Evolutionary conservation across 345 rosid genomes (phyloP), one percentile per base, ranked within the genome.

Genomic region (Dovyalis caffra): DNA sequence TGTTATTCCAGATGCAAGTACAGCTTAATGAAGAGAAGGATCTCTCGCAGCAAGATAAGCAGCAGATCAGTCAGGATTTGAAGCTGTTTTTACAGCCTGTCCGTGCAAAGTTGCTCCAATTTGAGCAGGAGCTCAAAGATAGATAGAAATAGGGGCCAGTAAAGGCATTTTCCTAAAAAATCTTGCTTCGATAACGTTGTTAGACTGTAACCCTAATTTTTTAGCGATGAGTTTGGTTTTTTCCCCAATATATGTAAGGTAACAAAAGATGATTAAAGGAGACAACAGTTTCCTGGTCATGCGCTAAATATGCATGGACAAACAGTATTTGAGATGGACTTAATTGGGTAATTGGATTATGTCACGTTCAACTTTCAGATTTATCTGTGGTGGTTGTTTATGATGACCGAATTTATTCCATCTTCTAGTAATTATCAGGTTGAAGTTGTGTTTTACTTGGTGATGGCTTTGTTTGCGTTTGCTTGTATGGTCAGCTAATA

Each of bases 81-180:
- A 88, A 88, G 84, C 85, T 74, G 58, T 89, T 94, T 79, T 43
- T 89, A 86, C 81, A 83, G 85, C 94, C 98, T 32, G 81, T 91
- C 58, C 90, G 94, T 11, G 86, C 88, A 80, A 94, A 86, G 81
- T 80, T 91, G 83, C 72, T 76, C 51, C 89, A 85, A 78, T 94
- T 94, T 29, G 98, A 94, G 85, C 88, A 87, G 78, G 98, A 94
- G 75, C 91, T 94, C 57, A 91, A 86, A 82, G 97, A 87, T 62
- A 78, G 91, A 76, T 89, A 94, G 87, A 67, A 26, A 58, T 34
- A 28, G 56, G 29, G 6, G 15, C 23, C 38, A 10, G 18, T 37
- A 31, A 20, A n/a, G 64, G 10, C 16, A 56, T 66, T 68, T 32
- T 18, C 26, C 21, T 37, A 2, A 5, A 58, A 68, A 43, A 70